A percentile compares a stretch with the other conserved stretches of the same genome.
Conservation (phyloP, 2,329 filamentous ascomycete genomes). For the Trichoderma sp. region DNA sequence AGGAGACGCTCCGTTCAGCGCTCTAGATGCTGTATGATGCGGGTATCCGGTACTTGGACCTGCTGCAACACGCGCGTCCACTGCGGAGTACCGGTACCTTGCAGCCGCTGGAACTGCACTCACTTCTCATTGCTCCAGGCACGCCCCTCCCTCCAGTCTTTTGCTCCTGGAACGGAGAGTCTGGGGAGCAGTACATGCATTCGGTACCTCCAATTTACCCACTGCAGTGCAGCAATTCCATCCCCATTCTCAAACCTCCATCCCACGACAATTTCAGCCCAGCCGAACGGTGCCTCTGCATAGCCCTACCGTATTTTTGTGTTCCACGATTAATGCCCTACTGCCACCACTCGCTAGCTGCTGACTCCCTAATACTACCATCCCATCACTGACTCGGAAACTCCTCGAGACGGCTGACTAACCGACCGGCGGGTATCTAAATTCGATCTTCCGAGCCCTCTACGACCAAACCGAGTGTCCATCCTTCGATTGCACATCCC, state of each 20-base stretch:
- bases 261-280: constrained; percentile 15
- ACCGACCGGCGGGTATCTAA: not conserved
- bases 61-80: not conserved
- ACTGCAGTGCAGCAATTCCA: not conserved
- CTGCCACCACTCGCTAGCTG: not conserved
- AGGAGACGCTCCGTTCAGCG: not conserved
- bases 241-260: constrained; percentile 4
- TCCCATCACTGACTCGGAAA: not conserved
- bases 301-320: not conserved
- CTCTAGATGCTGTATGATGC: not conserved
- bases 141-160: too few relatives aligned
- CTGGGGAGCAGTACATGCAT: not conserved
- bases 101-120: not conserved
- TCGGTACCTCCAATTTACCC: not conserved
- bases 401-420: not conserved
- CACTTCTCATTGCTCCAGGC: not conserved
- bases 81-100: not conserved
- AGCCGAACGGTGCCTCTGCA: not conserved
- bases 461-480: not conserved
- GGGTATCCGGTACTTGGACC: not conserved
- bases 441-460: not conserved
- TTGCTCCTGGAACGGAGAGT: not conserved
- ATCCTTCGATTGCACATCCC: not conserved
- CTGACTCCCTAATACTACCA: not conserved
- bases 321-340: not conserved